Conservation (phyloP, 1,284 basidiomycete genomes). For the Agaricales sp. region DNA sequence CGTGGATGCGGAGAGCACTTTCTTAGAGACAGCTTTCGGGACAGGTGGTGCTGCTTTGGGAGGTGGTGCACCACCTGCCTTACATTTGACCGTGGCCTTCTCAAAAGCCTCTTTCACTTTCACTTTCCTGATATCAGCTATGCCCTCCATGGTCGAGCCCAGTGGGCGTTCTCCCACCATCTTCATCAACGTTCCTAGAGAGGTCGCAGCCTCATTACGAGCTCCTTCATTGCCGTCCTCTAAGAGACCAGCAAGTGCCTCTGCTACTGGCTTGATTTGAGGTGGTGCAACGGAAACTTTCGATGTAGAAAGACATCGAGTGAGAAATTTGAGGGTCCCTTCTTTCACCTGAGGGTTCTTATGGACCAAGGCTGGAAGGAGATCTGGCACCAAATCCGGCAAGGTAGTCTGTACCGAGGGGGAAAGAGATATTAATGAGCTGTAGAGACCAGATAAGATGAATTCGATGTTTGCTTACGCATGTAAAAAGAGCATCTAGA, state of each 20-base stretch:
- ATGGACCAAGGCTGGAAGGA: slow-evolving; percentile 68
- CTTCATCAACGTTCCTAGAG: slow-evolving; percentile 91
- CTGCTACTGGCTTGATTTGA: slow-evolving; percentile 81
- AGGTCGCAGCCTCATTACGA: slow-evolving; percentile 81
- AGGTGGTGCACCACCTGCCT: slow-evolving; percentile 44
- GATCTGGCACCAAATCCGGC: slow-evolving; percentile 78
- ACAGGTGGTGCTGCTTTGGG: slow-evolving; percentile 28
- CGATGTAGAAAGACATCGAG: slow-evolving; percentile 69
- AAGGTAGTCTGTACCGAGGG: slow-evolving; percentile 61
- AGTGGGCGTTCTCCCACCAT: slow-evolving; percentile 93
- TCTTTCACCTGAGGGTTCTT: slow-evolving; percentile 99
- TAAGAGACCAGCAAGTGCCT: slow-evolving; percentile 67
- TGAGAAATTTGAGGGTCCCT: slow-evolving; percentile 84
- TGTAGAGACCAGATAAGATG: slow-evolving; percentile 4
- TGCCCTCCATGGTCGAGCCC: slow-evolving; percentile 77
- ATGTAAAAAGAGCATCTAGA: slow-evolving; percentile 83
- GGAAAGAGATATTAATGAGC: slow-evolving; percentile 12
- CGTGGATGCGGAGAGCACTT: slow-evolving; percentile 18
- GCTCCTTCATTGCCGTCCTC: slow-evolving; percentile 90
- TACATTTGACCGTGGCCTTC: slow-evolving; percentile 81
- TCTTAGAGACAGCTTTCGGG: slow-evolving; percentile 21
- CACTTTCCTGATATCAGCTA: slow-evolving; percentile 83
- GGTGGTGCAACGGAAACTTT: slow-evolving; percentile 57
- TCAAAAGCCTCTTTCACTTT: slow-evolving; percentile 95
- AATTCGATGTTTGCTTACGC: slow-evolving; percentile 38